Conservation (phyloP, 2,329 filamentous ascomycete genomes). For the Laburnicola sp. region DNA sequence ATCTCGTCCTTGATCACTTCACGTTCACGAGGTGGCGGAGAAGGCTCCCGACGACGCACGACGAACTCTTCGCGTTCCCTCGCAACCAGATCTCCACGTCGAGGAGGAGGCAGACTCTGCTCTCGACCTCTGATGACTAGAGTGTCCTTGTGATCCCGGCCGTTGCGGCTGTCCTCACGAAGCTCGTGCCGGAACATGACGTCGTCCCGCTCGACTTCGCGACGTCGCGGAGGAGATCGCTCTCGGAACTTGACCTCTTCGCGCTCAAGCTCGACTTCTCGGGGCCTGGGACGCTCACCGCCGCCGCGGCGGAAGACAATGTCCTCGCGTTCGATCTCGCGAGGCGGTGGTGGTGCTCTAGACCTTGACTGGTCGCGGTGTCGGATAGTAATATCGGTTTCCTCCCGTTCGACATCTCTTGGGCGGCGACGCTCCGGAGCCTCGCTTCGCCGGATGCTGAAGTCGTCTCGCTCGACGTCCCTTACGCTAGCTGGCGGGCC, state of each 20-base stretch:
- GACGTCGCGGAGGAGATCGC: constrained; percentile 30
- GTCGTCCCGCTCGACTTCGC: constrained; percentile 40
- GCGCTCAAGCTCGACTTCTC: constrained; percentile 42
- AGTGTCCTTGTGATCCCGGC: constrained; percentile 42
- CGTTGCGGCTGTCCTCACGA: constrained; percentile 47
- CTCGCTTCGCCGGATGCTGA: constrained; percentile 45
- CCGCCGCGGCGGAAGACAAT: constrained; percentile 51
- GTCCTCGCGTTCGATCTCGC: constrained; percentile 44
- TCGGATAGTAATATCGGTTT: constrained; percentile 42
- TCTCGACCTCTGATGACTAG: constrained; percentile 41
- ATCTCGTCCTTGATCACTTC: constrained; percentile 45
- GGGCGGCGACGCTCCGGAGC: constrained; percentile 39
- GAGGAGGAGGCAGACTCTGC: constrained; percentile 42
- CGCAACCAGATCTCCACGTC: constrained; percentile 43
- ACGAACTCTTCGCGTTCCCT: constrained; percentile 48
- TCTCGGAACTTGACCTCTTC: constrained; percentile 56
- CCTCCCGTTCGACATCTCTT: constrained; percentile 38
- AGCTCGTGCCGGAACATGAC: constrained; percentile 37
- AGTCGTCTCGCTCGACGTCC: constrained; percentile 43
- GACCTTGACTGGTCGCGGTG: constrained; percentile 43
- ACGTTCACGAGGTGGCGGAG: constrained; percentile 38
- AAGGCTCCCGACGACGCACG: constrained; percentile 43
- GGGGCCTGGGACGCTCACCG: constrained; percentile 42
- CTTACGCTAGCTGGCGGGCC: constrained; percentile 30
- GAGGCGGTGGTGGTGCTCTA: constrained; percentile 32